Percentiles rank a stretch among this genome's conserved stretches.
Evolutionary conservation across 2,329 filamentous ascomycete genomes (phyloP).

Genomic region (Microsporum canis): DNA sequence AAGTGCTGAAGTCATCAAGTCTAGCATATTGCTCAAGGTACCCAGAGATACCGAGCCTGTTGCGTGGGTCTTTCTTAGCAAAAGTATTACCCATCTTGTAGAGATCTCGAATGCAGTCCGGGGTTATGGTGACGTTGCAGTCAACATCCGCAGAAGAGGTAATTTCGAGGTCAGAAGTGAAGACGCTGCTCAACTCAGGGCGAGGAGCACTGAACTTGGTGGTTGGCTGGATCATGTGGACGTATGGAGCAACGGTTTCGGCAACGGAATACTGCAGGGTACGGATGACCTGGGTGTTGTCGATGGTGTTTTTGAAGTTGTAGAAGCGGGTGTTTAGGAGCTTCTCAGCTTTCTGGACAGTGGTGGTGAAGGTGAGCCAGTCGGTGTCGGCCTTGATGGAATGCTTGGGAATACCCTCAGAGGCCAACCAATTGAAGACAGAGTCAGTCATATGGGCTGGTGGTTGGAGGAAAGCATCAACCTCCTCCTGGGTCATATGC

Average conservation of each 20-base stretch:
- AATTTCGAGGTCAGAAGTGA: conserved; percentile 14
- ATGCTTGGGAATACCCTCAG: conserved; percentile 37
- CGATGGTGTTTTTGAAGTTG: conserved; percentile 30
- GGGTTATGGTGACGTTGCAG: conserved; percentile 37
- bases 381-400: conserved; percentile 43
- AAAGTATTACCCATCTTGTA: conserved; percentile 37
- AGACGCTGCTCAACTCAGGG: conserved; percentile 31
- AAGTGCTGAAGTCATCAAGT: conserved; percentile 45
- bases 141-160: conserved; percentile 12
- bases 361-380: conserved; percentile 47
- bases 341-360: conserved; percentile 9
- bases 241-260: conserved; percentile 40
- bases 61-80: conserved; percentile 25
- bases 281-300: conserved; percentile 45
- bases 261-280: conserved; percentile 53
- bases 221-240: conserved; percentile 55
- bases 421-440: conserved; percentile 46
- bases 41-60: conserved; percentile 37
- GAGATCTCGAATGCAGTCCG: conserved; percentile 39
- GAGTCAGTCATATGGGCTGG: conserved; percentile 37
- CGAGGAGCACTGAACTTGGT: conserved; percentile 47
- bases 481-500: conserved; percentile 50
- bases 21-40: conserved; percentile 44
- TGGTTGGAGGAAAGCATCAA: conserved; percentile 45
- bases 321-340: conserved; percentile 10